Base-by-base conservation (phyloP, 2,329 filamentous ascomycete species). In the Pseudocercospora eumusae region DNA sequence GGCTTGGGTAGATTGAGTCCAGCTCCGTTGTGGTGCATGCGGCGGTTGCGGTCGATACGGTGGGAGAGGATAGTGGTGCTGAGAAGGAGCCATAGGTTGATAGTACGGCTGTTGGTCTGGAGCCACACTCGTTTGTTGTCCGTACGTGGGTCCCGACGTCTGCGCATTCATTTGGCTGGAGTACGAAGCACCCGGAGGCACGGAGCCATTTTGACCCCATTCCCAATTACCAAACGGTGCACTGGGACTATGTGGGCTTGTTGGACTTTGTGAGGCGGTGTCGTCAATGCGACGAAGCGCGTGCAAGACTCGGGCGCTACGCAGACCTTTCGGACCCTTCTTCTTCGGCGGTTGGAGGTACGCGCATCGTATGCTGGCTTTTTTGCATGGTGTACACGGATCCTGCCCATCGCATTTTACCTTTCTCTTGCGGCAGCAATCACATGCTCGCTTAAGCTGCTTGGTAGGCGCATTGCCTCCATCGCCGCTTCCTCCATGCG, bases 341-440 rank as follows among this genome's bases (percentile, higher is more conserved):
- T 75, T 75, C 67, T 73, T 74, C 9, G 73, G 70, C 23, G 72
- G 69, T 56, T 75, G 71, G 8, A 75, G 67, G 59, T 75, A 75
- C 45, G 72, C 72, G 62, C 74, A 75, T 63, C 70, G 64, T 50
- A 75, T 74, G 7, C 66, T 61, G 3, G 74, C 73, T 64, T 75
- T 75, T 58, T 68, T 69, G 62, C 74, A 75, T 18, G 74, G 74
- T 13, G 64, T 65, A 63, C 74, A 75, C 23, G 74, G 73, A 44
- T 74, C 70, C 23, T 61, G 57, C 15, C 71, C 72, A 65, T 76
- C 74, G 54, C 74, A 76, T 36, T 65, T 69, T 9, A 76, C 73
- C 63, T 76, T 76, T 10, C 74, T 58, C 60, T 75, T 76, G 10
- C 74, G 62, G 56, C 74, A 76, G 60, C 74, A 76, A 60, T 76